Evolutionary conservation across 2,329 filamentous ascomycete species (phyloP).

Genomic region (Xylariaceae sp.): DNA sequence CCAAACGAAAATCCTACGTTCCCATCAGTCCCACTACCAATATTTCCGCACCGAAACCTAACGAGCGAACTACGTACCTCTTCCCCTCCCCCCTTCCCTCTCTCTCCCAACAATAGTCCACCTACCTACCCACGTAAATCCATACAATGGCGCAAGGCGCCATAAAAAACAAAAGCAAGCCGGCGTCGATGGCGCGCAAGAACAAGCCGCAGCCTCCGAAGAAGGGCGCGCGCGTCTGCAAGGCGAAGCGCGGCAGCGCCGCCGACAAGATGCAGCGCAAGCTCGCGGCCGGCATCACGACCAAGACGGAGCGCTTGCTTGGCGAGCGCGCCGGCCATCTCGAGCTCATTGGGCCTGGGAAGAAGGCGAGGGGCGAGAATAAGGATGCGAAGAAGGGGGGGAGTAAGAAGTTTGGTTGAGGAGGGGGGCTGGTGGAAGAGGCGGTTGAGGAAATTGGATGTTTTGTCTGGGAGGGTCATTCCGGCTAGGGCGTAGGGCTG

Average conservation of each 20-base stretch:
- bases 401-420: conserved; percentile 62
- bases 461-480: no score
- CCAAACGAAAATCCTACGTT: no score
- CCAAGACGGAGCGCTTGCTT: conserved; percentile 63
- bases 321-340: conserved; percentile 66
- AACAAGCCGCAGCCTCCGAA: conserved; percentile 55
- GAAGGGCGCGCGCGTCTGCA: conserved; percentile 35
- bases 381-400: conserved; percentile 51
- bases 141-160: conserved; percentile 66
- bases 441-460: neutral
- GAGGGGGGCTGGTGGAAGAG: no score
- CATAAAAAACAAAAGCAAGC: conserved; percentile 55
- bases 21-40: no score
- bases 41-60: no score
- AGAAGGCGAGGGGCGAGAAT: conserved; percentile 48
- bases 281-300: conserved; percentile 60
- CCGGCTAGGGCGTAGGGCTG: no score
- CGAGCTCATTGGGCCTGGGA: conserved; percentile 60
- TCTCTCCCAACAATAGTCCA: no score
- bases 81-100: no score
- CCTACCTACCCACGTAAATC: no score
- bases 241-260: conserved; percentile 42
- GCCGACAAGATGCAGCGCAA: conserved; percentile 63
- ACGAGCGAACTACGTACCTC: no score
- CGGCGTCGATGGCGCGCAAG: conserved; percentile 50